Evolutionary conservation across 2,329 filamentous ascomycete genomes (phyloP), one percentile per base, ranked within the genome.

Genomic region (Penicillium sp.): DNA sequence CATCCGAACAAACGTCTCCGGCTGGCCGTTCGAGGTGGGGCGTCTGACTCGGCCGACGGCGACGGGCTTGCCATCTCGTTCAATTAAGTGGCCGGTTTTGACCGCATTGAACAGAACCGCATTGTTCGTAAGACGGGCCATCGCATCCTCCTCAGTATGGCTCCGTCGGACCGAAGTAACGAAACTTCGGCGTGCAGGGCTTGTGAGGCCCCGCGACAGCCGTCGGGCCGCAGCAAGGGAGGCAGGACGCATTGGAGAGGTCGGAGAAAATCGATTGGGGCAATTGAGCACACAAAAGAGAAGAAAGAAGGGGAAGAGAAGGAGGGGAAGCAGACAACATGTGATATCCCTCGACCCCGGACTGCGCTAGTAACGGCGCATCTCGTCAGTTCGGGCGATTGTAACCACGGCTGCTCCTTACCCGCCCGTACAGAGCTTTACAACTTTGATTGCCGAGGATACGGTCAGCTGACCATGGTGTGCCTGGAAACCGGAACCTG

Each of bases 121-220:
- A 31, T 40, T 39, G n/a, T 18, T 19, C 11, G 35, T 31, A 3
- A 33, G 55, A 33, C 22, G 33, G 4, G 40, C 27, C 47, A 44
- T 47, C 22, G 54, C 39, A 49, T 37, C 16, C 19, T 44, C 22
- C 39, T 60, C 46, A 18, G 50, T 31, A 6, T 60, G 56, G 24
- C 24, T 35, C 52, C 56, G 46, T 40, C 40, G 56, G n/a, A 55
- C 19, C 11, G 64, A 44, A 24, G 59, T 56, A 10, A 52, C 55
- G 7, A 66, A 65, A 22, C 54, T 56, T 13, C 64, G 62, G 11
- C 44, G 46, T 10, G 39, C 46, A 53, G 58, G 50, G 52, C 35
- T 35, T 4, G 50, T 18, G 6, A 62, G 50, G 14, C 36, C 47
- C 37, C 55, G 58, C 49, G 59, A 37, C 35, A 64, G 31, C 19